Conservation (phyloP, 2,329 filamentous ascomycete genomes). For the Acrocalymma vagum region DNA sequence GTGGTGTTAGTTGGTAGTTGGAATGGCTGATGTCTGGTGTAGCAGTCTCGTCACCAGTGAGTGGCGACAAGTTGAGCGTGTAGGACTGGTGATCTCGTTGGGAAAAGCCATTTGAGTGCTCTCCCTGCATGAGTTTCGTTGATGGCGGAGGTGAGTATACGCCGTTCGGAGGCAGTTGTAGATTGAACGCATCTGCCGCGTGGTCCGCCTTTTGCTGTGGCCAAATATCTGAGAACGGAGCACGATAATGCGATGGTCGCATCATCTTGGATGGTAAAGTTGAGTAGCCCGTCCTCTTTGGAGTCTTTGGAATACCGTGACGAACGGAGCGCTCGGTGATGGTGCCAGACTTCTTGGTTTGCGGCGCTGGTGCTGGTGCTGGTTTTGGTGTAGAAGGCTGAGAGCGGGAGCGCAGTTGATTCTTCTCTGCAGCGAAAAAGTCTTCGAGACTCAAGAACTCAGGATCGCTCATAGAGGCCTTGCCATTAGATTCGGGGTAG, state of each 20-base stretch:
- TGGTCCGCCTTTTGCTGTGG: constrained; percentile 59
- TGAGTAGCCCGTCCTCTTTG: constrained; percentile 26
- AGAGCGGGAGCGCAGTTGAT: constrained; percentile 35
- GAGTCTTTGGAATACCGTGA: constrained; percentile 31
- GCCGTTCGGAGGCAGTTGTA: constrained; percentile 51
- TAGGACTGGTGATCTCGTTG: constrained; percentile 31
- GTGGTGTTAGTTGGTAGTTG: constrained; percentile 45
- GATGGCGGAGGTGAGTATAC: constrained; percentile 38
- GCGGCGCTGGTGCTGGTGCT: constrained; percentile 15
- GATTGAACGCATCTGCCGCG: constrained; percentile 57
- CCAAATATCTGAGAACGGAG: constrained; percentile 60
- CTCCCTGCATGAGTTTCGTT: constrained; percentile 33
- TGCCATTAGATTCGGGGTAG: constrained; percentile 40
- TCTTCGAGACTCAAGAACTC: constrained; percentile 42
- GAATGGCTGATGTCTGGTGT: constrained; percentile 28
- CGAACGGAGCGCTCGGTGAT: constrained; percentile 27
- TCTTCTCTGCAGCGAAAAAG: constrained; percentile 35
- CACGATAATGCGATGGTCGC: constrained; percentile 58
- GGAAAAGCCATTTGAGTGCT: constrained; percentile 26
- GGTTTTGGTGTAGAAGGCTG: constrained; percentile 44
- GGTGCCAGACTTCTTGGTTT: constrained; percentile 35
- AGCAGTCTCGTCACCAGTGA: constrained; percentile 18
- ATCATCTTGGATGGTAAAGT: constrained; percentile 60
- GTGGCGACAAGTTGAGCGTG: constrained; percentile 27
- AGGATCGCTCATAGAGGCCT: constrained; percentile 39